Conservation (phyloP, 202 grass and related monocot species). For the Schoenoplectus triqueter region DNA sequence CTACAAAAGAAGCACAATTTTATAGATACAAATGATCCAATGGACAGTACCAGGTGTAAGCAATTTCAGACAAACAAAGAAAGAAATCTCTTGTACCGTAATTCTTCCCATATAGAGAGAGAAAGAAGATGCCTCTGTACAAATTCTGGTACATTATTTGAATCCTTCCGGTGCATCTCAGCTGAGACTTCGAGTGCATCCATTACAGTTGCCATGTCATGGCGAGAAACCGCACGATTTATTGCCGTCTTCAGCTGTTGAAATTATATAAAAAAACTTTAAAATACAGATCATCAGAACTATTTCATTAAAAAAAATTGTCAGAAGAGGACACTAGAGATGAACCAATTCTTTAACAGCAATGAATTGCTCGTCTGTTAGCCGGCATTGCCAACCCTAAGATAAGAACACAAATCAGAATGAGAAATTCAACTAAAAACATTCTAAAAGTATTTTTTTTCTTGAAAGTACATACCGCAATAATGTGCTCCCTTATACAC, state of each 20-base stretch:
- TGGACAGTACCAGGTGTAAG: background rate
- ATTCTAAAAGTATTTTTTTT: conserved; percentile 35
- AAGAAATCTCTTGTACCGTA: conserved; percentile 59
- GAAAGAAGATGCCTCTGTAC: conserved; percentile 97
- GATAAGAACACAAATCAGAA: conserved; percentile 43
- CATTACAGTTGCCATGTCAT: conserved; percentile 86
- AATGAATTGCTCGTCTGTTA: conserved; percentile 98
- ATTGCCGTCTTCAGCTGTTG: conserved; percentile 91
- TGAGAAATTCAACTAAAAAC: conserved; percentile 41
- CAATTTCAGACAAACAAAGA: background rate
- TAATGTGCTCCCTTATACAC: conserved; percentile 99
- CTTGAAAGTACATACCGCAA: conserved; percentile 63
- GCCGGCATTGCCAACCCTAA: conserved; percentile 98
- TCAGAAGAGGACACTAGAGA: conserved; percentile 30
- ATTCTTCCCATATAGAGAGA: conserved; percentile 93
- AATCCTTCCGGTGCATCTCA: conserved; percentile 97
- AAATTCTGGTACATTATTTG: conserved; percentile 98
- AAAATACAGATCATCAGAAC: conserved; percentile 40
- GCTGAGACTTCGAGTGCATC: conserved; percentile 99
- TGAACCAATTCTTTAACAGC: conserved; percentile 98
- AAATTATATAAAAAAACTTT: conserved; percentile 40
- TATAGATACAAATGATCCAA: conserved; percentile 33
- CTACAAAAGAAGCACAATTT: conserved; percentile 55
- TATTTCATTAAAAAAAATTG: background rate
- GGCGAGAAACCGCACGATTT: conserved; percentile 76